phyloP scores from a whole-genome alignment of 768 basidiomycete genomes.

The Russula ochroleuca region DNA sequence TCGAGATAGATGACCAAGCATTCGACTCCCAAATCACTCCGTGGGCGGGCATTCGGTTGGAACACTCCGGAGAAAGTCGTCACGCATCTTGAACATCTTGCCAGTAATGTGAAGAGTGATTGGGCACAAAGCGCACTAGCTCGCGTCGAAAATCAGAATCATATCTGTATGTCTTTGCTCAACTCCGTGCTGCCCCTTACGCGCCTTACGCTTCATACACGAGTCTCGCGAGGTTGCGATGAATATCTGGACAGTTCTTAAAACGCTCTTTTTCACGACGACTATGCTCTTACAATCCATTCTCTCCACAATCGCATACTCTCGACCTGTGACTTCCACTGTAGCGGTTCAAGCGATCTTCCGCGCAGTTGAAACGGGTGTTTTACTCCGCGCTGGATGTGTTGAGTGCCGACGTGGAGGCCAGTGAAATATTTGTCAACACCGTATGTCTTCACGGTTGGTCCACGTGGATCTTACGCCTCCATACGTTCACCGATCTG shows the following conservation, averaged over 20 bases:
- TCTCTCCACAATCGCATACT: conserved; percentile 51
- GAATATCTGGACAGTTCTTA: conserved; percentile 64
- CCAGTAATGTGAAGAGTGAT: conserved; percentile 28
- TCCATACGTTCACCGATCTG: not conserved
- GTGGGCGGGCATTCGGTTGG: too few relatives aligned
- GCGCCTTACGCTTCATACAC: not conserved
- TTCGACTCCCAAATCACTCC: too few relatives aligned
- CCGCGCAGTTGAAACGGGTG: conserved; percentile 66
- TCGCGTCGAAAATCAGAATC: conserved; percentile 30
- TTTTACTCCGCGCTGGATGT: conserved; percentile 79
- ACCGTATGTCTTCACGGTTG: conserved; percentile 31
- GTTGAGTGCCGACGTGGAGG: conserved; percentile 42
- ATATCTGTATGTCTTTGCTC: conserved; percentile 31
- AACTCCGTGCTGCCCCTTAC: not conserved
- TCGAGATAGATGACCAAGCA: too few relatives aligned
- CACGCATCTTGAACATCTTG: conserved; percentile 27
- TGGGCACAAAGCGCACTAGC: conserved; percentile 35
- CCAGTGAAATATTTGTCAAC: conserved; percentile 39
- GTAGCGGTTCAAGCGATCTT: conserved; percentile 29
- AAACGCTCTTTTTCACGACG: conserved; percentile 68
- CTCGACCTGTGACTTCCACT: conserved; percentile 3
- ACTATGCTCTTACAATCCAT: conserved; percentile 66
- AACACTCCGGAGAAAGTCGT: conserved; percentile 28
- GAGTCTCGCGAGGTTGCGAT: conserved; percentile 44
- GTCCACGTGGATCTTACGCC: not conserved